Base-by-base conservation (phyloP, 179 eudicot genomes). In the Spergularia azorica region DNA sequence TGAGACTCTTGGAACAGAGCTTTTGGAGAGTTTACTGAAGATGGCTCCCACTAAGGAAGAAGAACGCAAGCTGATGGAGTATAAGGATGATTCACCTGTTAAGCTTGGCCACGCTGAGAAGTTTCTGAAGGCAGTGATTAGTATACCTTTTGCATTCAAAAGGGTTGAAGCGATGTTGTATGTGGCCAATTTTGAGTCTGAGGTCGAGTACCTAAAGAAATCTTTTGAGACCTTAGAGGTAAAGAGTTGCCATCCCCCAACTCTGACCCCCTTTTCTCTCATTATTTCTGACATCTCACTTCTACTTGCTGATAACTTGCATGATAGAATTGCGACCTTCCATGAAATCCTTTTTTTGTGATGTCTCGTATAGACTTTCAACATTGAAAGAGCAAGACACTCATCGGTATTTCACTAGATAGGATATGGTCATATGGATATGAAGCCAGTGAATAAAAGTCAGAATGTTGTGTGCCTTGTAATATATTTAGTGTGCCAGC, bases 1-100 rank as follows among this genome's bases (percentile, higher is more conserved):
- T 7, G 98, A 94, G 65, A 84, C 88, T 50, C 95, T 95, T 43
- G 94, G 97, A 62, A 81, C 97, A 63, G 98, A 93, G 75, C 93
- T 91, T 69, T 92, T 95, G 73, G 98, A 95, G 82, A 86, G 90
- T 86, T 84, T 95, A 73, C 81, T 89, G 79, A 95, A 91, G 84
- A 93, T 93, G 99, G 96, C 97, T 63, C 99, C 99, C 6, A 87
- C 92, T 1, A 95, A 95, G 77, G 98, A 95, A 77, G 99, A 93
- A 85, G 99, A 95, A 72, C 81, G 92, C 68, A 95, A 89, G 75
- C 84, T 95, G 26, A 93, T 90, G 81, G 98, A 93, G 63, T 87
- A 91, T 78, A 86, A 88, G 82, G 96, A 91, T 79, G 96, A 89
- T 83, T 93, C 92, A 36, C 96, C 97, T 7, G 76, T 80, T 80